Percentiles rank a stretch among this genome's conserved stretches.
These are phyloP conservation scores for Pelargonium myrrhifolium DNA, from an alignment of 441 rosid genomes.

Conservation along the genomic window DNA sequence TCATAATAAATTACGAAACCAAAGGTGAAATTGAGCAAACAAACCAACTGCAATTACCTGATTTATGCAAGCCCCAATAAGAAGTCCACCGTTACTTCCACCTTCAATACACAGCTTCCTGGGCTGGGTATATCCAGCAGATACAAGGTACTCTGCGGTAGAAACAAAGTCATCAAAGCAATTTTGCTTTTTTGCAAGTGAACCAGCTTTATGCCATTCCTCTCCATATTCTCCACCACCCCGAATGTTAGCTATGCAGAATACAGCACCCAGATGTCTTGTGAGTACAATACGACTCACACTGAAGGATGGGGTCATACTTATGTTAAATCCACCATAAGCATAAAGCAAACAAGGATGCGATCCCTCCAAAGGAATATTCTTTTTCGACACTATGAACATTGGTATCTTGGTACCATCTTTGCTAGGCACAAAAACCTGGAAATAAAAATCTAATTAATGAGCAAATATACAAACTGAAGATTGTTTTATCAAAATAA, in stretches of 20 bases:
- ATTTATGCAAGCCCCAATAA: conserved; percentile 87
- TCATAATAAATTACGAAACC: neutral
- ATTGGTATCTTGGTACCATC: conserved; percentile 80
- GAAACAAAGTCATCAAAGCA: conserved; percentile 89
- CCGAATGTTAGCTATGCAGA: conserved; percentile 79
- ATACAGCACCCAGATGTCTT: conserved; percentile 69
- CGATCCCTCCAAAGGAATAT: conserved; percentile 68
- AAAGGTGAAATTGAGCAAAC: neutral
- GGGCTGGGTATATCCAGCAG: conserved; percentile 72
- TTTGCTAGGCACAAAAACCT: conserved; percentile 80
- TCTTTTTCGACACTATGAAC: conserved; percentile 66
- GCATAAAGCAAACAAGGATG: conserved; percentile 86
- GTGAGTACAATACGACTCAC: conserved; percentile 54
- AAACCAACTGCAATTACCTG: conserved; percentile 38
- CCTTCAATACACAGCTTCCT: conserved; percentile 88
- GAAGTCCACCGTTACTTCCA: conserved; percentile 96
- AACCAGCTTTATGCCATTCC: conserved; percentile 95
- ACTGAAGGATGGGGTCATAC: conserved; percentile 73
- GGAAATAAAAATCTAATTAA: conserved; percentile 16
- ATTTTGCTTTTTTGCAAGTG: conserved; percentile 76
- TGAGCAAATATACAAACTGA: neutral
- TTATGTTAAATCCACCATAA: conserved; percentile 90
- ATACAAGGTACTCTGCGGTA: conserved; percentile 68
- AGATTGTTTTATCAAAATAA: neutral
- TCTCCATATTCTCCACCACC: conserved; percentile 99